Percentiles rank a stretch among this genome's conserved stretches.
phyloP scores from a whole-genome alignment of 169 alveolate species.

The Plasmodium cynomolgi region DNA sequence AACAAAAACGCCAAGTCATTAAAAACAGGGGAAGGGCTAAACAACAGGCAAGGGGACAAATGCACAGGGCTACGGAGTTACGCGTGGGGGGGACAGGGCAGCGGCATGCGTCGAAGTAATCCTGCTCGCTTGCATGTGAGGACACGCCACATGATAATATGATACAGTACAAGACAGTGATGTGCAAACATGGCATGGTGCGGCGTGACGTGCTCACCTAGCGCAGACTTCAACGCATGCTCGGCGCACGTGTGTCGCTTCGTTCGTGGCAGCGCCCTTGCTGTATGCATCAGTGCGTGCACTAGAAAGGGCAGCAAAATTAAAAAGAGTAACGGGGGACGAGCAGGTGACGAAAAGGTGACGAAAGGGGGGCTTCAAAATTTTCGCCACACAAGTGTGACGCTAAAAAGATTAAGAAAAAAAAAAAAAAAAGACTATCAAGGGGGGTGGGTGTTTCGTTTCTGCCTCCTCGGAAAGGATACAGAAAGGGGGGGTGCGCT shows the following conservation, averaged over 20 bases:
- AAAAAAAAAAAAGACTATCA: background rate
- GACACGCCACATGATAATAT: background rate
- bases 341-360: background rate
- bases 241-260: background rate
- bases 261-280: background rate
- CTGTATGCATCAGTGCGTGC: background rate
- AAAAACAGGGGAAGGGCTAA: background rate
- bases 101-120: background rate
- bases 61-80: background rate
- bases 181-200: background rate
- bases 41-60: background rate
- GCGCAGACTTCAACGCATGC: background rate
- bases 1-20: background rate
- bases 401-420: background rate
- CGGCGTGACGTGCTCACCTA: background rate
- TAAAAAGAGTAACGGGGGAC: background rate
- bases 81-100: background rate
- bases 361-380: background rate
- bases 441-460: background rate
- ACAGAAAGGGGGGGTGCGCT: background rate
- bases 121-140: background rate
- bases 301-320: background rate
- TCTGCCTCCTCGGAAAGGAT: background rate
- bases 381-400: background rate
- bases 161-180: background rate